Percentiles rank a stretch among this genome's conserved stretches.
phyloP scores from a whole-genome alignment of 2,329 filamentous ascomycete species.

The Aciculosporium take region DNA sequence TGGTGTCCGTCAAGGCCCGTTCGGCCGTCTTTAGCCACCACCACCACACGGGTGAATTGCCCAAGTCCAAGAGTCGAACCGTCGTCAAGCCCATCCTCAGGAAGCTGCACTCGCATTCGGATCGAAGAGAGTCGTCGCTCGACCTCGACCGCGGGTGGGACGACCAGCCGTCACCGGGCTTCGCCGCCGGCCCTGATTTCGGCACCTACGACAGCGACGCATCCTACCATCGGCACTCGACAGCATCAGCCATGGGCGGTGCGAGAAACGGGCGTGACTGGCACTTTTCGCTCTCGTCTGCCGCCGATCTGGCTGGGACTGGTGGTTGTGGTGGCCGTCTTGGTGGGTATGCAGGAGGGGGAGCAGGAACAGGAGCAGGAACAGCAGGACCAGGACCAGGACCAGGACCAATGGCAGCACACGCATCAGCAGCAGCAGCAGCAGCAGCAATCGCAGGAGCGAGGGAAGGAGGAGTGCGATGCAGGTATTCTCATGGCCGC shows the following conservation, averaged over 20 bases:
- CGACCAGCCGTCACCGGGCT: conserved; percentile 26
- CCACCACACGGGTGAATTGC: conserved; percentile 15
- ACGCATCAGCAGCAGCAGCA: conserved; percentile 4
- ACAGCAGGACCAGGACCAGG: too few species aligned
- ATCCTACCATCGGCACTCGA: conserved; percentile 8
- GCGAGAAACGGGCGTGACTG: conserved; percentile 23
- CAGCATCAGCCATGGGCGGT: conserved; percentile 1
- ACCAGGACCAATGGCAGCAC: too few species aligned
- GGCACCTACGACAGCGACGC: conserved; percentile 15
- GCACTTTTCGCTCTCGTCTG: conserved; percentile 30
- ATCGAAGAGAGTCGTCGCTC: conserved; percentile 44
- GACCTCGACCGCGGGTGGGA: conserved; percentile 47
- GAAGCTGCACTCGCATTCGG: conserved; percentile 36
- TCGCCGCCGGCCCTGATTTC: conserved; percentile 10
- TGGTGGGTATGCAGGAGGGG: too few species aligned
- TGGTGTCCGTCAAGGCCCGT: conserved; percentile 17
- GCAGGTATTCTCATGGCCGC: conserved; percentile 39
- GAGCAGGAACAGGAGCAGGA: too few species aligned
- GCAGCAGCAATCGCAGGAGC: background rate
- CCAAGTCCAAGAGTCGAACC: conserved; percentile 32
- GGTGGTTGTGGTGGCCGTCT: too few species aligned
- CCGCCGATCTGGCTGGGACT: conserved; percentile 17
- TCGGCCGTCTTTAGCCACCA: conserved; percentile 7
- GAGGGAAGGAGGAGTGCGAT: too few species aligned
- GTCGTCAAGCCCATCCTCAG: conserved; percentile 49